Base-by-base conservation (phyloP, 2,329 filamentous ascomycete species). In the Cryphonectria parasitica region DNA sequence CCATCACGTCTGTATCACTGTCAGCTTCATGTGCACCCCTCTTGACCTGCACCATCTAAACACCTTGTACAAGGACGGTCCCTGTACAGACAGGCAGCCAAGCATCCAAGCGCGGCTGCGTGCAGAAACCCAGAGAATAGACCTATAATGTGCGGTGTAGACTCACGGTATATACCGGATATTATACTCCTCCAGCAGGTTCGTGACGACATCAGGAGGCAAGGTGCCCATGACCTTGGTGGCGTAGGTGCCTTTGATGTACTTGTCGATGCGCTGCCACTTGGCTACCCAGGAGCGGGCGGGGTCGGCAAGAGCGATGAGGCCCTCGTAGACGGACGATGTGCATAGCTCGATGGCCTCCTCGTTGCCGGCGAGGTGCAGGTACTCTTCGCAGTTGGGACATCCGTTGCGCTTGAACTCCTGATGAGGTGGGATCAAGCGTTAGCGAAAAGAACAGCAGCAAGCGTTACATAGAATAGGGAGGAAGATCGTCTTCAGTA, bases 331-430 rank as follows among this genome's bases (percentile, higher is more conserved):
- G 74, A 98, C 95, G 78, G 95, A 93, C 19, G 94, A 97, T 28
- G 96, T 99, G 87, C 95, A 98, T 83, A 94, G 93, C 79, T 93
- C 90, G 77, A 98, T 92, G 74, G 90, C 88, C 72, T 99, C 96
- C 76, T 87, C 84, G 74, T 91, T 92, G 79, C 91, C 90, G 74
- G 89, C 87, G 72, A 98, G 91, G 80, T 93, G 91, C 71, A 99
- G 91, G 81, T 97, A 93, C 65, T 92, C 90, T 79, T 98, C 95
- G 87, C 96, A 99, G 86, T 99, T 99, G 73, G 96, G 96, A 79
- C 96, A 99, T 75, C 96, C 96, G 78, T 92, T 87, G 77, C 90
- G 88, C 77, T 91, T 87, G 87, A 99, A 99, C 80, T 93, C 91
- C 92, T 95, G 78, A 43, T 49, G 34, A 43, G 8, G 68, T 11